These are phyloP conservation scores for Paraleonurus japonicus DNA, from an alignment of 257 asterid genomes.

Conservation along the genomic window DNA sequence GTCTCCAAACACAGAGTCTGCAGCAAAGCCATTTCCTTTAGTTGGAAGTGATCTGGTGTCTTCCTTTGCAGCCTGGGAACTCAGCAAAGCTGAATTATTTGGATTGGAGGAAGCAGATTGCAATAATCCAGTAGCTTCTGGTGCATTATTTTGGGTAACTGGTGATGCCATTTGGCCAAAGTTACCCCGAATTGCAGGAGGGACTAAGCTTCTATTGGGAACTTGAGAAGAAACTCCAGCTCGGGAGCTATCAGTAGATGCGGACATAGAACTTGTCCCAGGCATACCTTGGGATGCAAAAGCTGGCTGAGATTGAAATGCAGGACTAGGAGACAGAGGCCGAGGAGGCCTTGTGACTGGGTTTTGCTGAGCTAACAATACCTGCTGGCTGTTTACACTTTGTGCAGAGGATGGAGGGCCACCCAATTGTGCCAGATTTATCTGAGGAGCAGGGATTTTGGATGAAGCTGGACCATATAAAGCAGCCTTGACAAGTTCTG, in stretches of 20 bases:
- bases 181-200: slow-evolving; percentile 51
- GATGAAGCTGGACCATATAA: slow-evolving; percentile 83
- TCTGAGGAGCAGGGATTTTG: slow-evolving; percentile 92
- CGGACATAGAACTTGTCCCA: slow-evolving; percentile 39
- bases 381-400: slow-evolving; percentile 40
- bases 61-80: slow-evolving; percentile 45
- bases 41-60: slow-evolving; percentile 45
- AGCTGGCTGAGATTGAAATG: slow-evolving; percentile 57
- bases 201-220: slow-evolving; percentile 38
- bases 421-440: slow-evolving; percentile 50
- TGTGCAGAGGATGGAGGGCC: slow-evolving; percentile 44
- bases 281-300: slow-evolving; percentile 51
- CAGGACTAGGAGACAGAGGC: slow-evolving; percentile 51
- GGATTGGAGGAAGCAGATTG: slow-evolving; percentile 54
- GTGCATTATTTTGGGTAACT: slow-evolving; percentile 46
- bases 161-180: slow-evolving; percentile 36
- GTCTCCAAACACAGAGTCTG: slow-evolving; percentile 61
- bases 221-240: slow-evolving; percentile 55
- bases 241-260: slow-evolving; percentile 42
- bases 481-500: slow-evolving; percentile 93
- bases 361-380: slow-evolving; percentile 53
- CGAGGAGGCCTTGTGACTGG: slow-evolving; percentile 54
- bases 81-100: slow-evolving; percentile 34
- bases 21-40: slow-evolving; percentile 60
- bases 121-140: slow-evolving; percentile 31